Base-by-base conservation (phyloP, 2,329 filamentous ascomycete genomes). In the Aspergillus arachidicola region DNA sequence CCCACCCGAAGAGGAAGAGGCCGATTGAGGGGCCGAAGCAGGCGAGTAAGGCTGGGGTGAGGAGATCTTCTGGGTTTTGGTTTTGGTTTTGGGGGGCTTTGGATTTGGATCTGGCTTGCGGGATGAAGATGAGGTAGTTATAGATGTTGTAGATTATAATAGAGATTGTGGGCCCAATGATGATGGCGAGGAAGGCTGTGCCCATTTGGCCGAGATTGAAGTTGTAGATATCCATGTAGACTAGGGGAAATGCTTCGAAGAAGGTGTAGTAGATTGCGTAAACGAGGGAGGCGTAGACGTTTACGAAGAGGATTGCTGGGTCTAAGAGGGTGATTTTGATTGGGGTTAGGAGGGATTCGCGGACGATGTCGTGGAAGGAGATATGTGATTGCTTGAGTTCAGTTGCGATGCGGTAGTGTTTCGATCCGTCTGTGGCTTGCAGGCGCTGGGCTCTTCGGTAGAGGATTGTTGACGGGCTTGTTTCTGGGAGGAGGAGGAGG, bases 231-330 rank as follows among this genome's bases (percentile, higher is more conserved):
- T 80, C 81, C 3, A 82, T 81, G 71, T 87, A 90, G 56, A 89
- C 86, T 28, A 89, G 78, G 4, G 87, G 87, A 74, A 90, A 90
- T n/a, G 85, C 85, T 69, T 90, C 87, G 71, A 90, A 90, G 74
- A 84, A 90, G 19, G 79, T 79, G 65, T 84, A 84, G 61, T 77
- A 78, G 19, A 79, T 76, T 28, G 69, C 76, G 60, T 78, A 90
- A 67, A 86, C 83, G 67, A 89, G 82, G 59, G 83, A 84, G 3
- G 84, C 86, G 75, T 89, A 90, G 43, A 88, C 61, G 69, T 87
- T 85, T 1, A 86, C 83, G 74, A 90, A 89, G 6, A 85, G 73
- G 2, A 90, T 82, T 12, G 87, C 85, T 0, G 87, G 87, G 61
- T 89, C 87, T 71, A 86, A 84, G 71, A 88, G 65, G 7, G 82